phyloP scores from a whole-genome alignment of 352 stramenopile genomes.

The Phytophthora sojae region DNA sequence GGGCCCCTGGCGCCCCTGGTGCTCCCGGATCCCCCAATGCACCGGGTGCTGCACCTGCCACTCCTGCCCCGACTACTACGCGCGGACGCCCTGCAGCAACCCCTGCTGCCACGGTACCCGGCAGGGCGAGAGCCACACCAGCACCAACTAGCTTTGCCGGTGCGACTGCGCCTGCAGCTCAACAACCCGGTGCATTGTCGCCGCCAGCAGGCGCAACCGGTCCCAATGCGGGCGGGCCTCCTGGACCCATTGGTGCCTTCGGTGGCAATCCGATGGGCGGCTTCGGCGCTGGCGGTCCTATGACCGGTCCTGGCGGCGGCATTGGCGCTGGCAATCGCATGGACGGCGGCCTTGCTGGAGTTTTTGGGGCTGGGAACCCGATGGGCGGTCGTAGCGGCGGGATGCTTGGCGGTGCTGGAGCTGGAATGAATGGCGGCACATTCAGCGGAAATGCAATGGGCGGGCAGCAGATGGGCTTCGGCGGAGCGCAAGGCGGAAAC shows the following conservation, averaged over 20 bases:
- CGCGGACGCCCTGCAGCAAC: slow-evolving; percentile 21
- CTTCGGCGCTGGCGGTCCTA: slow-evolving; percentile 5
- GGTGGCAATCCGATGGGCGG: slow-evolving; percentile 10
- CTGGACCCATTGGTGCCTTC: slow-evolving; percentile 1
- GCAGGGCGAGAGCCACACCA: slow-evolving; percentile 22
- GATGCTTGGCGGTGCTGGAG: slow-evolving; percentile 13
- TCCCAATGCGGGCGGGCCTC: not conserved
- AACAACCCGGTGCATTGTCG: slow-evolving; percentile 10
- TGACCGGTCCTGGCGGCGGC: slow-evolving; percentile 2
- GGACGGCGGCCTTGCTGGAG: slow-evolving; percentile 8
- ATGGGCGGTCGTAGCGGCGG: slow-evolving; percentile 1
- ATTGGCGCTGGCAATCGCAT: slow-evolving; percentile 17
- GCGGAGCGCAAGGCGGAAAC: slow-evolving; percentile 6
- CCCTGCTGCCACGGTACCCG: slow-evolving; percentile 15
- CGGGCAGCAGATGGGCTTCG: slow-evolving; percentile 14
- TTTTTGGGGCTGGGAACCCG: slow-evolving; percentile 1
- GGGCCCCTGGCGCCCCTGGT: not conserved
- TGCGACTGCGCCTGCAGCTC: not conserved
- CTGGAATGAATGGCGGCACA: not conserved
- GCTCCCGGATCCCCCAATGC: not conserved
- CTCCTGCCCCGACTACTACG: slow-evolving; percentile 27
- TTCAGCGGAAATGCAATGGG: slow-evolving; percentile 7
- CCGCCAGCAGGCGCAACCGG: not conserved
- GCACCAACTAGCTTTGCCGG: slow-evolving; percentile 20
- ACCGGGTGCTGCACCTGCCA: slow-evolving; percentile 11